Conservation (phyloP, 768 basidiomycete genomes). For the Termitomyces sp. region DNA sequence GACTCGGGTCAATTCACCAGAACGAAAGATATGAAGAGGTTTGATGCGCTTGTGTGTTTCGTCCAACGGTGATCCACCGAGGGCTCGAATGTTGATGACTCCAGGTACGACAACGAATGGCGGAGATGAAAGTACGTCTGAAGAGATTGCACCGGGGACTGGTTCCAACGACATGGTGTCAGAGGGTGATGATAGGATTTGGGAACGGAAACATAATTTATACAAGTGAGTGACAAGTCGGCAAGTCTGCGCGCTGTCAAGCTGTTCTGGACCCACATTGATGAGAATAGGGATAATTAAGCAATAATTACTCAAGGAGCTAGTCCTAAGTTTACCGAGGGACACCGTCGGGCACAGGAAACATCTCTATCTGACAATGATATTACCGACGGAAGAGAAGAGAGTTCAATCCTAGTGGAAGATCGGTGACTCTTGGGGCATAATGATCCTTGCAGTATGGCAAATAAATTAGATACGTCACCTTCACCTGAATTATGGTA, state of each 20-base stretch:
- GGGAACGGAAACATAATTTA: background rate
- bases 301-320: background rate
- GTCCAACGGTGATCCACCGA: constrained; percentile 20
- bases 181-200: no score
- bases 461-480: background rate
- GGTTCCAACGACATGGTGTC: background rate
- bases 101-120: constrained; percentile 36
- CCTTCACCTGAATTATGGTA: background rate
- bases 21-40: constrained; percentile 29
- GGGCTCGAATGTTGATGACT: constrained; percentile 30
- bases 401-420: background rate
- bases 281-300: background rate
- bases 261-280: background rate
- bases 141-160: background rate
- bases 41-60: constrained; percentile 16
- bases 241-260: background rate
- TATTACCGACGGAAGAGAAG: background rate
- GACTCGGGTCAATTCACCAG: constrained; percentile 30
- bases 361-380: background rate
- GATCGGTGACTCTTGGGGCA: background rate
- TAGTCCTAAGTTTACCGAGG: background rate
- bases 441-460: background rate
- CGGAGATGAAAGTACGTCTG: background rate
- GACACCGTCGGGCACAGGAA: background rate
- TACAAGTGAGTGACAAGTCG: background rate